Evolutionary conservation across 176 grass and related monocot species (phyloP), one percentile per base, ranked within the genome.

Genomic region (Ananas comosus): DNA sequence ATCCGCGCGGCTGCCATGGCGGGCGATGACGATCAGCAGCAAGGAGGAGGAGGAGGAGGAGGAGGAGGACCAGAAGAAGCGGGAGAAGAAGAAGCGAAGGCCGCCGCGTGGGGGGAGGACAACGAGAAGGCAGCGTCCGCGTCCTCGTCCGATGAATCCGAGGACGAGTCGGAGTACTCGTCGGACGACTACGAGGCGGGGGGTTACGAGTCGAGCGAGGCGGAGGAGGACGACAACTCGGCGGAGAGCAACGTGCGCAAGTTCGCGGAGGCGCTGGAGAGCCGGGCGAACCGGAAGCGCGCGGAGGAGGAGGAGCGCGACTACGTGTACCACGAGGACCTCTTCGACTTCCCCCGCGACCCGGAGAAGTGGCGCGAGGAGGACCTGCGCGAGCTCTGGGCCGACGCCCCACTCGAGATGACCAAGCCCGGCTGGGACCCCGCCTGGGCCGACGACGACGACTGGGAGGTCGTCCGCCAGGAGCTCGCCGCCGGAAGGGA

Each of bases 361-460:
- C 49, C 50, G 63, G 78, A 80, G 70, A 80, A 80, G 51, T 80
- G 78, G 78, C 70, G 78, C n/a, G 78, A 80, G 78, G 78, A 72
- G 78, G 78, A 80, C 64, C 64, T 80, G 19, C 19, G 33, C 27
- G 78, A 80, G 69, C 51, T 80, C 48, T 80, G 78, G 78, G 78
- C 59, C 7, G 78, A 80, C 17, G 69, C 56, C 29, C 71, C 78
- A n/a, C 1, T 72, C 3, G 65, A 67, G 61, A 67, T 73, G 63
- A 73, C 52, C 51, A 49, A 69, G 51, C 51, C 74, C 74, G 74
- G 74, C 2, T 77, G 74, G 74, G 74, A 77, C 52, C 74, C 74
- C 18, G 74, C 50, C 12, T 77, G 27, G 18, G 74, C 65, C 65
- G 65, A 77, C 74, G 53, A 58, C 9, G 65, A 77, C 4, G 74